Conservation (phyloP, 192 early-diverging fungal genomes). For the Coemansia sp. region DNA sequence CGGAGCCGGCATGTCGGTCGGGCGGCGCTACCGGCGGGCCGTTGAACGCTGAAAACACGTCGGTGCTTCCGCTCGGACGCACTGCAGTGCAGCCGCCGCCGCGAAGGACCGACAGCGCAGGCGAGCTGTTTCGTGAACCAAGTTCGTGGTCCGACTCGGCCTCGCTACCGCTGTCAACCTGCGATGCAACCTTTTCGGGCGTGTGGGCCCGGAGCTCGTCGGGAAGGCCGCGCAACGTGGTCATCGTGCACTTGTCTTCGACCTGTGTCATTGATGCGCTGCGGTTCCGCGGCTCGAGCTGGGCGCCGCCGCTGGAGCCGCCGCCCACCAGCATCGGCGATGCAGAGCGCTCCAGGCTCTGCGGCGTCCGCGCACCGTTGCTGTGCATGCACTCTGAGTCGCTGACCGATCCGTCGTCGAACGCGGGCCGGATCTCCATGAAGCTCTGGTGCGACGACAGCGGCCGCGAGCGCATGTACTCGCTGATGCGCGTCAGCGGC, state of each 20-base stretch:
- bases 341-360: slow-evolving; percentile 22
- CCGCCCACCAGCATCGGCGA: slow-evolving; percentile 41
- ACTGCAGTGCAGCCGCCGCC: slow-evolving; percentile 25
- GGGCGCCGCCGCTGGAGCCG: slow-evolving; percentile 8
- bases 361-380: slow-evolving; percentile 23
- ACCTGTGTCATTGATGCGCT: slow-evolving; percentile 39
- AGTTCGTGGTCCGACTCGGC: slow-evolving; percentile 1
- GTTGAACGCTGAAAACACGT: slow-evolving; percentile 44
- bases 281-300: slow-evolving; percentile 20
- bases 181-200: slow-evolving; percentile 2
- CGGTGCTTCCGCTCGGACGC: not conserved
- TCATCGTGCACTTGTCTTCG: slow-evolving; percentile 49
- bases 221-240: slow-evolving; percentile 45
- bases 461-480: slow-evolving; percentile 25
- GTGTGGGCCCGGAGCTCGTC: slow-evolving; percentile 12
- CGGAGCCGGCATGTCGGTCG: slow-evolving; percentile 10
- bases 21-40: slow-evolving; percentile 47
- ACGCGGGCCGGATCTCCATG: slow-evolving; percentile 44
- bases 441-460: slow-evolving; percentile 33
- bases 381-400: slow-evolving; percentile 8
- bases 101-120: slow-evolving; percentile 29
- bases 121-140: slow-evolving; percentile 15
- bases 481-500: slow-evolving; percentile 33
- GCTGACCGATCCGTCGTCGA: slow-evolving; percentile 21
- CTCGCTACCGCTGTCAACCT: slow-evolving; percentile 9